Evolutionary conservation across 2,329 filamentous ascomycete genomes (phyloP).

Genomic region (Fusarium sp.): DNA sequence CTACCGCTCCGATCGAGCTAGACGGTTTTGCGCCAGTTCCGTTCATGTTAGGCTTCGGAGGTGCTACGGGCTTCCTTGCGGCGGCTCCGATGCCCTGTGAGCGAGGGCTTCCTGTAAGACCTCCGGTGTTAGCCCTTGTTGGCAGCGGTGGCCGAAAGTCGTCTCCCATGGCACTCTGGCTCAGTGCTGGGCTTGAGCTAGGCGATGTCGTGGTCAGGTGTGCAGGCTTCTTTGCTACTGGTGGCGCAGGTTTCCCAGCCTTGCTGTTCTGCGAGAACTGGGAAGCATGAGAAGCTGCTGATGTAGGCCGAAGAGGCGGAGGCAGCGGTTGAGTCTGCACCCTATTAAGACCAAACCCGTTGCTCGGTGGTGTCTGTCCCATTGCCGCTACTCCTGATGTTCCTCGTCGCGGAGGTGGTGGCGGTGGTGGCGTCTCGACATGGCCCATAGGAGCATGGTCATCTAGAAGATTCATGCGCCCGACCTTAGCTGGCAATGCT

Average conservation of each 20-base stretch:
- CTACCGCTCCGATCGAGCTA: conserved; percentile 25
- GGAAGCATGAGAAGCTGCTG: conserved; percentile 49
- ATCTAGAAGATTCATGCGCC: conserved; percentile 55
- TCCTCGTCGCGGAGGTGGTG: conserved; percentile 57
- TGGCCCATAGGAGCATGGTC: conserved; percentile 45
- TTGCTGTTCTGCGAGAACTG: conserved; percentile 47
- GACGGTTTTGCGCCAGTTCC: conserved; percentile 31
- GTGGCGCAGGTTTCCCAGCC: conserved; percentile 58
- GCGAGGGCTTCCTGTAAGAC: conserved; percentile 11
- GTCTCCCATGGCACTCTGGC: conserved; percentile 34
- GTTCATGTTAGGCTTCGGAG: conserved; percentile 37
- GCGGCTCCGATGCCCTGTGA: conserved; percentile 16
- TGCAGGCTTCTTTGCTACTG: conserved; percentile 71
- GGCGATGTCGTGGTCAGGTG: conserved; percentile 55
- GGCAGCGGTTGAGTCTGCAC: conserved; percentile 43
- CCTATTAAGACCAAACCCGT: conserved; percentile 35
- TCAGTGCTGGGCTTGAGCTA: conserved; percentile 33
- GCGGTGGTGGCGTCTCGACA: conserved; percentile 56
- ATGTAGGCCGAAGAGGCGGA: conserved; percentile 46
- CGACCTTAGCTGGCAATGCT: conserved; percentile 57
- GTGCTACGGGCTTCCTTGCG: conserved; percentile 42
- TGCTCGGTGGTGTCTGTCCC: conserved; percentile 15
- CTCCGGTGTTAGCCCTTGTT: conserved; percentile 33
- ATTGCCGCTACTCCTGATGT: conserved; percentile 37
- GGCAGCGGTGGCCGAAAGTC: conserved; percentile 42